Evolutionary conservation across 2,329 filamentous ascomycete genomes (phyloP).

Genomic region (Nemania sp.): DNA sequence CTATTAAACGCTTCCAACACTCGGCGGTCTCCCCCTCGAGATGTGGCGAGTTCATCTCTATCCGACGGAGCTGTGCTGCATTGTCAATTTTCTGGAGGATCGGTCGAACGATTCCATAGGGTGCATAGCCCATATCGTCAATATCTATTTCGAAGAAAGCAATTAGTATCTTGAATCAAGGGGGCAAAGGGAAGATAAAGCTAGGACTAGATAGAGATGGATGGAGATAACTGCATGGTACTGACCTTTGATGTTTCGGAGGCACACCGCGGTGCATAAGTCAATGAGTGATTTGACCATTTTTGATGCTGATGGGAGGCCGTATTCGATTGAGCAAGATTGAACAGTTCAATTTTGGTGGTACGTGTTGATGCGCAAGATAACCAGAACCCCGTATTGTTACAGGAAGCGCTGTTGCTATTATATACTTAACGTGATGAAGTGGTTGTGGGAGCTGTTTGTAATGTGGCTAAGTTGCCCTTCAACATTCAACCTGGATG

Average conservation of each 20-base stretch:
- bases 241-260: constrained; percentile 62
- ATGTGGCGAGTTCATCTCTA: constrained; percentile 83
- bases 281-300: constrained; percentile 63
- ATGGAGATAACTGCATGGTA: constrained; percentile 13
- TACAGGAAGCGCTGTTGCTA: background rate
- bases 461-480: background rate
- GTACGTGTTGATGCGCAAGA: background rate
- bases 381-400: background rate
- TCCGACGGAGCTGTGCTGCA: constrained; percentile 77
- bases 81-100: constrained; percentile 79
- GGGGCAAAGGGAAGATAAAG: background rate
- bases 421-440: background rate
- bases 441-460: background rate
- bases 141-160: constrained; percentile 57
- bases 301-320: background rate
- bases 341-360: background rate
- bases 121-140: constrained; percentile 77
- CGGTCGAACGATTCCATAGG: constrained; percentile 72
- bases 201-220: background rate
- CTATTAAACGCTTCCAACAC: constrained; percentile 84
- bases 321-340: background rate
- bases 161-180: constrained; percentile 29
- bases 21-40: constrained; percentile 76
- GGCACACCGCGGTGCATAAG: constrained; percentile 62
- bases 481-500: constrained; percentile 43